These are phyloP conservation scores for Colletotrichum caudatum DNA, from an alignment of 2,329 filamentous ascomycete species.

Conservation along the genomic window DNA sequence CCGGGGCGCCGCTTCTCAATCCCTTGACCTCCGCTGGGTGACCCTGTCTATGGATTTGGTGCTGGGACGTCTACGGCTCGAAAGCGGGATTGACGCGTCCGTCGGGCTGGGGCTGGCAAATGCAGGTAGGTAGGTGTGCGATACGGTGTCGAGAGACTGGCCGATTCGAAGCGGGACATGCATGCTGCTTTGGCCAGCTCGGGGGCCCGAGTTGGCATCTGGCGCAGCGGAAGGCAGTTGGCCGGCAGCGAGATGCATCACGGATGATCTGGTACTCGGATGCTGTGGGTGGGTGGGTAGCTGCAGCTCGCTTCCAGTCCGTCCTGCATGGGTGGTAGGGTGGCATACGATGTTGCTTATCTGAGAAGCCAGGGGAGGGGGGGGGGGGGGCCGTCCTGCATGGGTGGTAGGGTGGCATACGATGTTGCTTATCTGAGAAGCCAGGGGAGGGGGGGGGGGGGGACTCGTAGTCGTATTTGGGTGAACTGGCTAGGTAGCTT, in stretches of 20 bases:
- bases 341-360: constrained; percentile 1
- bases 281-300: neutral
- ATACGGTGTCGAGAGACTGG: constrained; percentile 1
- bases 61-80: neutral
- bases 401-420: constrained; percentile 6
- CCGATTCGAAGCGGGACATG: no score
- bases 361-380: constrained; percentile 20
- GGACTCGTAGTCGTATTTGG: constrained; percentile 28
- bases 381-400: neutral
- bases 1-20: constrained; percentile 7
- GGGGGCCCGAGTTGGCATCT: neutral
- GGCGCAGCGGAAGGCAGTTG: neutral
- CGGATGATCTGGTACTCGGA: constrained; percentile 21
- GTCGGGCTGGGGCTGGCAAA: constrained; percentile 1
- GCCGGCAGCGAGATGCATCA: neutral
- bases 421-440: constrained; percentile 19
- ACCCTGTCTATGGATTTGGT: neutral
- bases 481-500: constrained; percentile 7
- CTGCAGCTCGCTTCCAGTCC: neutral
- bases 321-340: neutral
- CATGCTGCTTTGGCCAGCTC: neutral
- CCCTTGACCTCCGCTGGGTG: neutral
- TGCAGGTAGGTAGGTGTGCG: neutral
- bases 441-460: constrained; percentile 1
- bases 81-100: constrained; percentile 28